Conservation (phyloP, 2,329 filamentous ascomycete genomes). For the Lachnellula suecica region DNA sequence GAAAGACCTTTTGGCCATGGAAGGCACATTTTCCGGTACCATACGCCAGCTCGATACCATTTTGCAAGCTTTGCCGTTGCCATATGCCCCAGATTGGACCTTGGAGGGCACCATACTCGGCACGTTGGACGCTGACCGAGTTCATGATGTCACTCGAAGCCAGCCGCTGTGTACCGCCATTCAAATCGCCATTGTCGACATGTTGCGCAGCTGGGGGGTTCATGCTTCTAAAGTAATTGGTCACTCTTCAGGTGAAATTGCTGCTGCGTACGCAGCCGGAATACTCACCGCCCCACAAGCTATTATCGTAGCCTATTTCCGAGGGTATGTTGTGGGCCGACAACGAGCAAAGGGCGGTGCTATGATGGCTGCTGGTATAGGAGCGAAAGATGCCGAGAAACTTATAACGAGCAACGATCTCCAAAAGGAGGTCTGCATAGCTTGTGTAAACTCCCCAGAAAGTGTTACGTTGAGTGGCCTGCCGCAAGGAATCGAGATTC, state of each 20-base stretch:
- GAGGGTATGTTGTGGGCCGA: constrained; percentile 19
- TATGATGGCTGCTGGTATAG: constrained; percentile 17
- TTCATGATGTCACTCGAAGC: neutral
- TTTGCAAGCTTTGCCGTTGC: constrained; percentile 7
- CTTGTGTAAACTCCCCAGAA: constrained; percentile 27
- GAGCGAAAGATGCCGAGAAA: neutral
- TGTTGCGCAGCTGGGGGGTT: constrained; percentile 38
- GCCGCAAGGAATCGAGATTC: neutral
- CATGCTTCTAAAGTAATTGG: constrained; percentile 38
- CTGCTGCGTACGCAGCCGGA: constrained; percentile 42
- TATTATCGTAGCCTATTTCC: constrained; percentile 43
- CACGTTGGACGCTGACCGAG: neutral
- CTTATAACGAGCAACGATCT: neutral
- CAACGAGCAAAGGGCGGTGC: constrained; percentile 1
- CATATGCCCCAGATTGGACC: neutral
- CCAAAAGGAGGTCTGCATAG: constrained; percentile 10
- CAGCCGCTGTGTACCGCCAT: constrained; percentile 35
- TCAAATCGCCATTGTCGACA: constrained; percentile 43
- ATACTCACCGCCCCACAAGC: constrained; percentile 31
- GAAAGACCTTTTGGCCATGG: constrained; percentile 16
- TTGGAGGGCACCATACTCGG: constrained; percentile 7
- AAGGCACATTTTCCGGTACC: constrained; percentile 32
- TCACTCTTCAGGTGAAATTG: constrained; percentile 48
- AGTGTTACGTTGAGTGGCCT: constrained; percentile 25
- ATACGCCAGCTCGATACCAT: constrained; percentile 9